Base-by-base conservation (phyloP, 768 basidiomycete species). In the Hysterangium stoloniferum region DNA sequence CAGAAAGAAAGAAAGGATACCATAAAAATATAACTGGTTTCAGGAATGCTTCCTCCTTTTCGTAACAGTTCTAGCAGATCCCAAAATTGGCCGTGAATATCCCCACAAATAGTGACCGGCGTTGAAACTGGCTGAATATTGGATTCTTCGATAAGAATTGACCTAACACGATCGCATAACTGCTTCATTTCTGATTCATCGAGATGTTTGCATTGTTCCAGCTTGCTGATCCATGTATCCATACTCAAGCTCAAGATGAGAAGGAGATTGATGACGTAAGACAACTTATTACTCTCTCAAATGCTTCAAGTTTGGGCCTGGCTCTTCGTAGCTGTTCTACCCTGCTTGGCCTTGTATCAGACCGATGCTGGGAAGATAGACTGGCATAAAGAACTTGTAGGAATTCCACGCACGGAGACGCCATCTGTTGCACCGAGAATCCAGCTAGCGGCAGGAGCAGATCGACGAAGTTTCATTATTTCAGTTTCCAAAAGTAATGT, bases 11-110 rank as follows among this genome's bases (percentile, higher is more conserved):
- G 70, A 75, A 65, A 75, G 85, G 83, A 72, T 79, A 79, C 86
- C 91, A 96, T 96, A 67, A 96, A 96, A 41, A 96, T 89, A 64
- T 96, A 96, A 64, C 90, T 94, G 45, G 79, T 89, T 56, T 84
- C 86, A 7, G 91, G 91, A 8, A 91, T 82, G 55, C 76, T 79
- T 6, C 93, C 90, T 1, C 92, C 92, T 51, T 89, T 83, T 58
- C 86, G 70, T 58, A 96, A 71, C 44, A 99, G 69, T 68, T 99
- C 93, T 29, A 95, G 74, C 41, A 98, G 71, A 62, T 98, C 95
- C 85, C 92, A 98, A 68, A 96, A 96, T 64, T 98, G 95, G 22
- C 94, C 94, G 60, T 98, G 94, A 45, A 98, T 95, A 63, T 97
- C 94, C 27, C 94, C 94, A 61, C 88, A 90, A 57, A 91, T 86